A percentile compares a stretch with the other conserved stretches of the same genome.
These are phyloP conservation scores for Panicum hallii DNA, from an alignment of 202 grass and related monocot genomes.

Conservation along the genomic window DNA sequence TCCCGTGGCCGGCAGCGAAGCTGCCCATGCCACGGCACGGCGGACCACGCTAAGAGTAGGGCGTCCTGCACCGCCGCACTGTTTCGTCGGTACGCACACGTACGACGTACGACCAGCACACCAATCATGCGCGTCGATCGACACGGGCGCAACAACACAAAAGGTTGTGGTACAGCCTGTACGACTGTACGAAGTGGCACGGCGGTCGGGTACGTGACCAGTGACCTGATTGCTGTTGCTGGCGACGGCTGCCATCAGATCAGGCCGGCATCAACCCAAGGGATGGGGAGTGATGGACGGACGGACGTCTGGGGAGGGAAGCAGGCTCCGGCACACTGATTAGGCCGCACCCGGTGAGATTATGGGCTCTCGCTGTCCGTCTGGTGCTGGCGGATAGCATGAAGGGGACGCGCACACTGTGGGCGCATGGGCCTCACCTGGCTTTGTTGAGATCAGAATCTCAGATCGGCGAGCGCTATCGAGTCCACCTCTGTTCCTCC, in stretches of 20 bases:
- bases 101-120: not conserved
- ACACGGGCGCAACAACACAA: not conserved
- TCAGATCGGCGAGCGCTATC: not conserved
- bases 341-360: not conserved
- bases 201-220: slow-evolving; percentile 11
- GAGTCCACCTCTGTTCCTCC: not conserved
- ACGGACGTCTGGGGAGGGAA: not conserved
- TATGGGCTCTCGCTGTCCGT: not conserved
- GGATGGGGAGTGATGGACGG: slow-evolving; percentile 7
- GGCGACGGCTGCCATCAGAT: not conserved
- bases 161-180: slow-evolving; percentile 25
- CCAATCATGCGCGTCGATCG: not conserved
- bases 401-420: slow-evolving; percentile 13
- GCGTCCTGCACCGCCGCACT: not conserved
- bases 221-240: not conserved
- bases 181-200: slow-evolving; percentile 13
- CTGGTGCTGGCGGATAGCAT: not conserved
- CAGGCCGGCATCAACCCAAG: not conserved
- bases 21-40: not conserved
- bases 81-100: slow-evolving; percentile 18
- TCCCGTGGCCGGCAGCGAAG: not conserved
- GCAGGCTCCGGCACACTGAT: not conserved
- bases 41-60: not conserved
- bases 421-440: slow-evolving; percentile 16
- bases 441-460: not conserved